These are phyloP conservation scores for Claviceps monticola DNA, from an alignment of 2,329 filamentous ascomycete genomes.

Conservation along the genomic window DNA sequence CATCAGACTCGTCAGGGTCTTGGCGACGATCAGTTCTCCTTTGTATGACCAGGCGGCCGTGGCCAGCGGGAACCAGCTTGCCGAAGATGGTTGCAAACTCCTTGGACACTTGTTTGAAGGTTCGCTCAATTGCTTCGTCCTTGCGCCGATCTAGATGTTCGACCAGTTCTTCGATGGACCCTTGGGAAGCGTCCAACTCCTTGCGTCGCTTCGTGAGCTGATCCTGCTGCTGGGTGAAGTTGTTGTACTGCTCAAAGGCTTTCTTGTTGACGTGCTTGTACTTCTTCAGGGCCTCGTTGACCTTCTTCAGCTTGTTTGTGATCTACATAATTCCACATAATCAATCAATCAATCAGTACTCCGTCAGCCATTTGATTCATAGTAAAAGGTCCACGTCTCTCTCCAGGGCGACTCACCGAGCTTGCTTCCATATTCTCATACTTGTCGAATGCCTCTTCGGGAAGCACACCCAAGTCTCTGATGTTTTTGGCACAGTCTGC, in stretches of 20 bases:
- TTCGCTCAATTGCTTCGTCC: slow-evolving; percentile 94
- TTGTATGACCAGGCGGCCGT: slow-evolving; percentile 85
- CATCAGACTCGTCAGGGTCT: slow-evolving; percentile 47
- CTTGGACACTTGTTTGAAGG: slow-evolving; percentile 92
- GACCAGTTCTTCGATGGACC: slow-evolving; percentile 83
- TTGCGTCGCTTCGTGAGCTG: slow-evolving; percentile 69
- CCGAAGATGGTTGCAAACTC: slow-evolving; percentile 91
- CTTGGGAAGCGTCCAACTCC: slow-evolving; percentile 76
- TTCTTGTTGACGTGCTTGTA: slow-evolving; percentile 99
- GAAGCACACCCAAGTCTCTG: slow-evolving; percentile 80
- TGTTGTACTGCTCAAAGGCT: slow-evolving; percentile 97
- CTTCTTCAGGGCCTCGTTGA: slow-evolving; percentile 87
- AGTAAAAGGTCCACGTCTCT: neutral
- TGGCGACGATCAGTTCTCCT: slow-evolving; percentile 65
- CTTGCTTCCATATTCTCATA: slow-evolving; percentile 75
- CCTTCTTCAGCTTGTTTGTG: slow-evolving; percentile 64
- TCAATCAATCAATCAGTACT: slow-evolving; percentile 9
- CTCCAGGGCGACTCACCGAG: slow-evolving; percentile 37
- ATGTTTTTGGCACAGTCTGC: slow-evolving; percentile 79
- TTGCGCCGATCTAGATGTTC: slow-evolving; percentile 87
- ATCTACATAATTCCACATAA: slow-evolving; percentile 25
- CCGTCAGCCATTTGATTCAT: neutral
- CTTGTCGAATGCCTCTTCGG: slow-evolving; percentile 85
- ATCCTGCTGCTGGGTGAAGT: slow-evolving; percentile 85
- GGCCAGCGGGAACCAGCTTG: slow-evolving; percentile 85